Conservation (phyloP, 305 asterid genomes). For the Fraxinus sp. region DNA sequence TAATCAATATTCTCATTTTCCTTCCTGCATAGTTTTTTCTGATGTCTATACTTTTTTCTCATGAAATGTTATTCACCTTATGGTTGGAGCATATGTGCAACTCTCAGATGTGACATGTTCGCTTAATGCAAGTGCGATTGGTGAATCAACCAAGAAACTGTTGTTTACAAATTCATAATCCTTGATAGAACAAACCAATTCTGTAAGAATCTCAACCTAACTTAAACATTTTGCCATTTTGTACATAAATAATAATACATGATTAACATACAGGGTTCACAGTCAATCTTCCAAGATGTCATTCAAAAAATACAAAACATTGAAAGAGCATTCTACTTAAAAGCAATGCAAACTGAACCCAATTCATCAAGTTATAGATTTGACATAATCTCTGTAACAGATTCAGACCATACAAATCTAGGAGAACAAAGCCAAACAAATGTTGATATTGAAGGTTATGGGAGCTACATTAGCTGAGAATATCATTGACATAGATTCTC, state of each 20-base stretch:
- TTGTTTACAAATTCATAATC: background rate
- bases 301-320: background rate
- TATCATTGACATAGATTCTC: background rate
- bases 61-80: too few relatives aligned
- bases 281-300: background rate
- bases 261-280: background rate
- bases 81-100: background rate
- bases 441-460: too few relatives aligned
- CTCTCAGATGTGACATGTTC: too few relatives aligned
- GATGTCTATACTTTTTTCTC: too few relatives aligned
- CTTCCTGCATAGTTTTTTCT: too few relatives aligned
- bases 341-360: background rate
- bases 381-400: too few relatives aligned
- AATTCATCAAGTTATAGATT: background rate
- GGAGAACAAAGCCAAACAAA: background rate
- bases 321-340: background rate
- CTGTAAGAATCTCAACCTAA: too few relatives aligned
- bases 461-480: background rate
- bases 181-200: background rate
- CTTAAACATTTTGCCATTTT: background rate
- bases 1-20: too few relatives aligned
- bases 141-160: background rate
- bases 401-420: background rate
- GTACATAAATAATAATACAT: background rate
- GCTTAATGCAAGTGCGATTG: background rate